phyloP scores from a whole-genome alignment of 192 early-diverging fungal species.

The Coemansia sp. region DNA sequence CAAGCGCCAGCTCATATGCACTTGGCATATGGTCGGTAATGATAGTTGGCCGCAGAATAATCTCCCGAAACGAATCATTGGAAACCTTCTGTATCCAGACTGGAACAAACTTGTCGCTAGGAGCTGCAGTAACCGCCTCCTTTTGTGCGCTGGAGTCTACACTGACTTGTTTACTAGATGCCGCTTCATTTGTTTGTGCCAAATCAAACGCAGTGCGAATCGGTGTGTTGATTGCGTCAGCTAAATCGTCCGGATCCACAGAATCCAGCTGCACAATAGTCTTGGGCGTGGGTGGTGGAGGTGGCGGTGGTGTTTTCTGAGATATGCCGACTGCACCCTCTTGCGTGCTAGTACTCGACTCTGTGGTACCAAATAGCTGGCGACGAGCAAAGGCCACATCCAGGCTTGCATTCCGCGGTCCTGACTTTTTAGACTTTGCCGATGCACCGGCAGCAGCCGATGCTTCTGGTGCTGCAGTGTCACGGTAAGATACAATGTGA shows the following conservation, averaged over 20 bases:
- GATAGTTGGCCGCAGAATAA: slow-evolving; percentile 43
- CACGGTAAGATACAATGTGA: slow-evolving; percentile 43
- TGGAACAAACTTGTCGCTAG: slow-evolving; percentile 34
- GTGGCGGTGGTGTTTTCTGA: slow-evolving; percentile 5
- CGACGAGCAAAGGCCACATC: slow-evolving; percentile 41
- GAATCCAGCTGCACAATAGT: slow-evolving; percentile 37
- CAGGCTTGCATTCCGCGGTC: slow-evolving; percentile 16
- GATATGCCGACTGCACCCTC: no score
- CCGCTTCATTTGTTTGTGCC: neutral
- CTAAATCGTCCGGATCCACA: slow-evolving; percentile 34
- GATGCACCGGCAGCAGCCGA: no score
- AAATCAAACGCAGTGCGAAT: slow-evolving; percentile 8
- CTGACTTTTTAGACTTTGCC: slow-evolving; percentile 6
- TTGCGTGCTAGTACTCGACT: neutral
- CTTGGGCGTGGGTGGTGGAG: slow-evolving; percentile 44
- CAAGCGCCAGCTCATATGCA: slow-evolving; percentile 51
- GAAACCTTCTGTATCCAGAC: slow-evolving; percentile 46
- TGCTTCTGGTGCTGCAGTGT: neutral
- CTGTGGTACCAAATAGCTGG: slow-evolving; percentile 32
- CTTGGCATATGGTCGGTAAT: slow-evolving; percentile 54
- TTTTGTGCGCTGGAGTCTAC: neutral
- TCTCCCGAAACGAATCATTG: slow-evolving; percentile 37
- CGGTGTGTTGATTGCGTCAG: slow-evolving; percentile 46
- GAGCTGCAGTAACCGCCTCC: neutral
- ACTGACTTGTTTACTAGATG: neutral